phyloP scores from a whole-genome alignment of 148 eudicot species.

The Silene conica region DNA sequence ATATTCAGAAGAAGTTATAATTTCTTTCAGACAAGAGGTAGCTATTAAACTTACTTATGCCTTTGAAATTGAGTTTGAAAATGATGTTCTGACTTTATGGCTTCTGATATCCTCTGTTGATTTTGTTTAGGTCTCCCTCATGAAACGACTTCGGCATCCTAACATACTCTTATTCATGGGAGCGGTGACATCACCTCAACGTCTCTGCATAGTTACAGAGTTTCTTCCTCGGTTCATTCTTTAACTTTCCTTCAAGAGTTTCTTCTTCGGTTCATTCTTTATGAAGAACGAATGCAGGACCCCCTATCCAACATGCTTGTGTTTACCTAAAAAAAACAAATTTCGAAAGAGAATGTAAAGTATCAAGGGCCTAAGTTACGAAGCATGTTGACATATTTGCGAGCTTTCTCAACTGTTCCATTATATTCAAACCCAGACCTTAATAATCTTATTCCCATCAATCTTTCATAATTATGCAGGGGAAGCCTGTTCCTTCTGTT shows the following conservation, averaged over 20 bases:
- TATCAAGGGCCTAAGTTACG: too few species aligned
- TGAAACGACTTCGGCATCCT: constrained; percentile 98
- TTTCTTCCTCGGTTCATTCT: constrained; percentile 83
- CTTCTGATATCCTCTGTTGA: not conserved
- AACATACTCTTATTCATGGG: constrained; percentile 96
- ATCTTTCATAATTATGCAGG: constrained; percentile 29
- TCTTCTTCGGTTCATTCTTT: too few species aligned
- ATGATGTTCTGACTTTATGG: not conserved
- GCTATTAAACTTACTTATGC: constrained; percentile 1
- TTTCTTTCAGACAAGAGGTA: constrained; percentile 89
- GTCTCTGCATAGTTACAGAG: constrained; percentile 91
- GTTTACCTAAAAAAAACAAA: not conserved
- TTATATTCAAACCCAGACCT: too few species aligned
- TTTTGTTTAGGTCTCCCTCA: constrained; percentile 71
- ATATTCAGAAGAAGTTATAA: constrained; percentile 76
- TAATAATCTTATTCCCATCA: not conserved
- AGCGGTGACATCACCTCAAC: constrained; percentile 94
- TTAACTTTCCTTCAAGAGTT: constrained; percentile 16
- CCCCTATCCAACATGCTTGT: too few species aligned
- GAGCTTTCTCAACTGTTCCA: too few species aligned
- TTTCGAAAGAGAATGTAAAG: too few species aligned
- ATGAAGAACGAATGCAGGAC: too few species aligned
- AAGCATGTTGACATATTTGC: too few species aligned
- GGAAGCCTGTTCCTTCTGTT: constrained; percentile 84
- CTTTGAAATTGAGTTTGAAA: not conserved